A percentile compares a stretch with the other conserved stretches of the same genome.
phyloP scores from a whole-genome alignment of 768 basidiomycete genomes.

The Artomyces pyxidatus region DNA sequence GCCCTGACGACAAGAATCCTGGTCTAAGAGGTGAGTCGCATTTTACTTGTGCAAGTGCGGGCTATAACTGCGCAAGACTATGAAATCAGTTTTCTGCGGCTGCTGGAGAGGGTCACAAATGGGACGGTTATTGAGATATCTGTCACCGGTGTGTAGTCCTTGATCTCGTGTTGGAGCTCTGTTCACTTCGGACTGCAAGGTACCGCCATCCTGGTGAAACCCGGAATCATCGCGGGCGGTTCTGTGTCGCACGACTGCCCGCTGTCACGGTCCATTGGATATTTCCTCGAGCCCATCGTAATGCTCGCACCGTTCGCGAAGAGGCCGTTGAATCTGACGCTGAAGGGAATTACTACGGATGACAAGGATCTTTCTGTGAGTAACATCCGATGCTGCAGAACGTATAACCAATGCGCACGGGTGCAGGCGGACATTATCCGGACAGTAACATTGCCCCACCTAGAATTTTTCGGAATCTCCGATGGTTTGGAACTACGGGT shows the following conservation, averaged over 20 bases:
- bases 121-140: slow-evolving; percentile 94
- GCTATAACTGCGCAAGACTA: slow-evolving; percentile 49
- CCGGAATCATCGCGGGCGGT: slow-evolving; percentile 87
- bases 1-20: slow-evolving; percentile 88
- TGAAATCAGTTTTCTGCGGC: slow-evolving; percentile 82
- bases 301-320: slow-evolving; percentile 93
- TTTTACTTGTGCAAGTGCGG: neutral
- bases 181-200: slow-evolving; percentile 35
- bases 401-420: too few relatives aligned
- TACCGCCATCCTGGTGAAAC: slow-evolving; percentile 86
- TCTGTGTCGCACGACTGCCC: slow-evolving; percentile 80
- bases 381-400: slow-evolving; percentile 1
- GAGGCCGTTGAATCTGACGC: slow-evolving; percentile 68
- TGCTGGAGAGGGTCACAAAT: slow-evolving; percentile 89
- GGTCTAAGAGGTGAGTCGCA: slow-evolving; percentile 69
- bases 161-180: neutral
- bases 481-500: slow-evolving; percentile 88
- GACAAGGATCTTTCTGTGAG: slow-evolving; percentile 85
- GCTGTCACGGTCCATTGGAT: slow-evolving; percentile 81
- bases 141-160: slow-evolving; percentile 62
- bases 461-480: slow-evolving; percentile 84
- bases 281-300: slow-evolving; percentile 86
- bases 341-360: slow-evolving; percentile 89
- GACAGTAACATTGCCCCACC: slow-evolving; percentile 84
- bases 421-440: slow-evolving; percentile 82